Percentiles rank a stretch among this genome's conserved stretches.
Conservation (phyloP, 2,329 filamentous ascomycete species). For the Neofusicoccum umdonicola region DNA sequence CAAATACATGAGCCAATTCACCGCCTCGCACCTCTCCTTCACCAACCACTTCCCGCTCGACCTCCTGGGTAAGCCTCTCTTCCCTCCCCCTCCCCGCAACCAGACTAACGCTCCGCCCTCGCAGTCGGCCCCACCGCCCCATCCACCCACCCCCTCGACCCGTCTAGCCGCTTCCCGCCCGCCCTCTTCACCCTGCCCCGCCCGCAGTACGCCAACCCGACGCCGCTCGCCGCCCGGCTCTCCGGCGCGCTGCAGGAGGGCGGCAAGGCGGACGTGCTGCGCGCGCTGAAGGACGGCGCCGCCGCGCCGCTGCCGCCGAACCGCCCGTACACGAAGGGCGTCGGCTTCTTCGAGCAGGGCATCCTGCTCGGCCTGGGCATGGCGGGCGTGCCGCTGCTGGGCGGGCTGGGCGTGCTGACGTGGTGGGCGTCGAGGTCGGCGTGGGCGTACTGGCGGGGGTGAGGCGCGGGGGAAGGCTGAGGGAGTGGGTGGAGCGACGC, state of each 20-base stretch:
- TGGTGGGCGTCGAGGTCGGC: constrained; percentile 21
- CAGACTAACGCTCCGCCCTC: background rate
- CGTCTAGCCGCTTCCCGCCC: constrained; percentile 39
- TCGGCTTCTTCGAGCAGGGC: constrained; percentile 40
- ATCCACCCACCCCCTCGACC: constrained; percentile 25
- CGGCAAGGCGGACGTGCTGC: constrained; percentile 11
- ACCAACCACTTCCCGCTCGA: constrained; percentile 58
- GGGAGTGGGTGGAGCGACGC: background rate
- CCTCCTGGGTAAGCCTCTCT: constrained; percentile 43
- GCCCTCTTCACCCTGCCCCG: constrained; percentile 46
- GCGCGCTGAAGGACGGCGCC: constrained; percentile 24
- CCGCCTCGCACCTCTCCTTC: constrained; percentile 50
- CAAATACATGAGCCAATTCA: constrained; percentile 61
- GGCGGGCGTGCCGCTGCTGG: constrained; percentile 31
- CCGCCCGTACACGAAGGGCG: constrained; percentile 33
- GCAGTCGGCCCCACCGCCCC: constrained; percentile 40
- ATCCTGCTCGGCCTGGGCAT: constrained; percentile 37
- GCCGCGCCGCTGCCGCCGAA: constrained; percentile 29
- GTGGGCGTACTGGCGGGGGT: background rate
- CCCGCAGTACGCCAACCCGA: constrained; percentile 39
- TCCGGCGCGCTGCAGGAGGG: constrained; percentile 12
- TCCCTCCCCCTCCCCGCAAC: constrained; percentile 20
- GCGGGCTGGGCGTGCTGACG: constrained; percentile 29
- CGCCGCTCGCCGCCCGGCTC: constrained; percentile 12
- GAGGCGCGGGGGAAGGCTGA: background rate